A percentile compares a stretch with the other conserved stretches of the same genome.
phyloP scores from a whole-genome alignment of 441 rosid genomes.

The Eruca vesicaria region DNA sequence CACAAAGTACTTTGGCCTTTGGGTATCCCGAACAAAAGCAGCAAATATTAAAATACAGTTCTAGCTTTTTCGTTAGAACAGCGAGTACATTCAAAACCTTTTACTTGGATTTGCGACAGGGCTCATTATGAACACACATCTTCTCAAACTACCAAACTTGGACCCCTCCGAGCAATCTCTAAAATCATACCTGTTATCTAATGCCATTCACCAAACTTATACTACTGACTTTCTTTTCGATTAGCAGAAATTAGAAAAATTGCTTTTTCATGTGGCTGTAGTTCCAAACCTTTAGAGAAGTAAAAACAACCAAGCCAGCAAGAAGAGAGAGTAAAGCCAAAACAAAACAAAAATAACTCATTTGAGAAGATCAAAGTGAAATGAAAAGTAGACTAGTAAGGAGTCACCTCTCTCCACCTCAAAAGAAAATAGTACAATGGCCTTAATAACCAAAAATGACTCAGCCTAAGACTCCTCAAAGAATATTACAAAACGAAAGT shows the following conservation, averaged over 20 bases:
- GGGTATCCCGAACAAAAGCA: too few relatives aligned
- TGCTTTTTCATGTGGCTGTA: not conserved
- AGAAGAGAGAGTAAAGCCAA: not conserved
- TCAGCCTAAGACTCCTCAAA: conserved; percentile 10
- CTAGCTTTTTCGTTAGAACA: too few relatives aligned
- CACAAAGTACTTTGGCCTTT: too few relatives aligned
- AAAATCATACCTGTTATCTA: not conserved
- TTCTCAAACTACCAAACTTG: not conserved
- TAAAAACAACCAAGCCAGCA: not conserved
- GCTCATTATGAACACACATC: not conserved
- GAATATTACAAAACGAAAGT: conserved; percentile 27
- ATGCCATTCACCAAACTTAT: not conserved
- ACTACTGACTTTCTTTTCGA: not conserved
- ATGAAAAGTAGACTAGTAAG: not conserved
- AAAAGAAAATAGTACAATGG: conserved; percentile 9
- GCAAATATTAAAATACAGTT: too few relatives aligned
- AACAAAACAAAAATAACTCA: not conserved
- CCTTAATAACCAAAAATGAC: conserved; percentile 27
- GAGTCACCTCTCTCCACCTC: too few relatives aligned
- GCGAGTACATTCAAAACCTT: not conserved
- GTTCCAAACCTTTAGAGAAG: not conserved
- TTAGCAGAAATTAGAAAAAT: not conserved
- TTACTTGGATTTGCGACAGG: not conserved
- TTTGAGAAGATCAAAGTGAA: conserved; percentile 5
- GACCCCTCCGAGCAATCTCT: not conserved